phyloP scores from a whole-genome alignment of 1,284 basidiomycete species.

The Malassezia caprae region DNA sequence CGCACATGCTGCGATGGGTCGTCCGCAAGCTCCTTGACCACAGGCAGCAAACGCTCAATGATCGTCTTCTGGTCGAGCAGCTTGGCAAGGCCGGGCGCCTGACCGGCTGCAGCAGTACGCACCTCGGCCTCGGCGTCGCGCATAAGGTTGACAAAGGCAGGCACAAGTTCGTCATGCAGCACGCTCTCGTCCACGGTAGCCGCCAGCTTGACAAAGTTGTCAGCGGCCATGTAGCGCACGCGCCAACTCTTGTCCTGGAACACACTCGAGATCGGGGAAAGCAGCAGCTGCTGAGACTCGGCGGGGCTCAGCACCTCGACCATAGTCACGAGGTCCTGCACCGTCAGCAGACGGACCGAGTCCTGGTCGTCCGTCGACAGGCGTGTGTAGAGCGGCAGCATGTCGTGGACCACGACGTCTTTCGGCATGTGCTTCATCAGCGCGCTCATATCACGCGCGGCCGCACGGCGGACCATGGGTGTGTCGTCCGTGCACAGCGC shows the following conservation, averaged over 20 bases:
- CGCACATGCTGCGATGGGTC: constrained; percentile 95
- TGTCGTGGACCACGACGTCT: constrained; percentile 60
- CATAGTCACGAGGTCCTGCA: constrained; percentile 89
- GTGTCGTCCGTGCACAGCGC: constrained; percentile 85
- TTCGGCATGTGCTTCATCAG: constrained; percentile 46
- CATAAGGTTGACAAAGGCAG: constrained; percentile 82
- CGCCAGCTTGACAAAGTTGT: constrained; percentile 81
- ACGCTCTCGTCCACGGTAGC: constrained; percentile 82
- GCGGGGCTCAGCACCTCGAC: constrained; percentile 70
- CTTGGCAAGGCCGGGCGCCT: constrained; percentile 94
- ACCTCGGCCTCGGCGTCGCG: constrained; percentile 99
- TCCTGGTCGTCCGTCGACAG: constrained; percentile 96
- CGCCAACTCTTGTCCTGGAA: constrained; percentile 96
- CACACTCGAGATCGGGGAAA: constrained; percentile 67
- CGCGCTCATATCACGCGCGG: constrained; percentile 80
- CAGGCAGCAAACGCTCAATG: constrained; percentile 84
- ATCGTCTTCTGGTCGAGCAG: constrained; percentile 89
- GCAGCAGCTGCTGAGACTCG: constrained; percentile 81
- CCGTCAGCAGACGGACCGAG: constrained; percentile 87
- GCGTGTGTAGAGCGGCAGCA: constrained; percentile 84
- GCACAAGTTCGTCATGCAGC: constrained; percentile 85
- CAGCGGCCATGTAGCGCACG: constrained; percentile 97
- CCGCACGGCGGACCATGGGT: constrained; percentile 94
- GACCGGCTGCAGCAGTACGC: constrained; percentile 84
- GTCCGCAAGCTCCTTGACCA: constrained; percentile 84